A percentile compares a stretch with the other conserved stretches of the same genome.
phyloP scores from a whole-genome alignment of 2,329 filamentous ascomycete genomes.

The Bretziella fagacearum region DNA sequence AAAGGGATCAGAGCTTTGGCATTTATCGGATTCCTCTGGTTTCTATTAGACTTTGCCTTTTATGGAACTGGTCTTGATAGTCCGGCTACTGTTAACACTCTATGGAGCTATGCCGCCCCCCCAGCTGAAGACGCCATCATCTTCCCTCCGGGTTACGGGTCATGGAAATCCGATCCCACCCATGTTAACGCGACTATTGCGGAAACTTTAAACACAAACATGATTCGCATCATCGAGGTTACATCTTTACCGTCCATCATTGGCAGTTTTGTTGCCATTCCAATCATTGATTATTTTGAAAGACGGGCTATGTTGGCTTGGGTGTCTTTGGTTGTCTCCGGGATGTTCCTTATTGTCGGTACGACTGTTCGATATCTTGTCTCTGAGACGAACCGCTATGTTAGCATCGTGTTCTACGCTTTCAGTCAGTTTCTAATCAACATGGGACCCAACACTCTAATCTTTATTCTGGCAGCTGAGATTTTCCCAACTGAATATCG shows the following conservation, averaged over 20 bases:
- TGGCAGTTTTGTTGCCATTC: constrained; percentile 15
- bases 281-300: constrained; percentile 15
- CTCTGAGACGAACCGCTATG: constrained; percentile 5
- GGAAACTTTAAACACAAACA: constrained; percentile 15
- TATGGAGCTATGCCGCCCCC: constrained; percentile 19
- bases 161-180: constrained; percentile 16
- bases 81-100: constrained; percentile 22
- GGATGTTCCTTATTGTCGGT: constrained; percentile 16
- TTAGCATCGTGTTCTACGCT: constrained; percentile 15
- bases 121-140: constrained; percentile 9
- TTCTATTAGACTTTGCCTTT: constrained; percentile 37
- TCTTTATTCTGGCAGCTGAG: constrained; percentile 21
- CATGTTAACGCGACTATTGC: constrained; percentile 16
- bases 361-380: constrained; percentile 12
- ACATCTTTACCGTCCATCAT: constrained; percentile 15
- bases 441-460: constrained; percentile 20
- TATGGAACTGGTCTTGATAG: constrained; percentile 35
- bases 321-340: constrained; percentile 14
- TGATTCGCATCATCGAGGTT: constrained; percentile 12
- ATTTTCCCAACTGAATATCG: constrained; percentile 21
- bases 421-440: constrained; percentile 20
- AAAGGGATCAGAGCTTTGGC: constrained; percentile 23
- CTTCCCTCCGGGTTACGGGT: neutral
- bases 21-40: constrained; percentile 32
- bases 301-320: constrained; percentile 14